Conservation (phyloP, 208 protist species). For the Willaertia magna region DNA sequence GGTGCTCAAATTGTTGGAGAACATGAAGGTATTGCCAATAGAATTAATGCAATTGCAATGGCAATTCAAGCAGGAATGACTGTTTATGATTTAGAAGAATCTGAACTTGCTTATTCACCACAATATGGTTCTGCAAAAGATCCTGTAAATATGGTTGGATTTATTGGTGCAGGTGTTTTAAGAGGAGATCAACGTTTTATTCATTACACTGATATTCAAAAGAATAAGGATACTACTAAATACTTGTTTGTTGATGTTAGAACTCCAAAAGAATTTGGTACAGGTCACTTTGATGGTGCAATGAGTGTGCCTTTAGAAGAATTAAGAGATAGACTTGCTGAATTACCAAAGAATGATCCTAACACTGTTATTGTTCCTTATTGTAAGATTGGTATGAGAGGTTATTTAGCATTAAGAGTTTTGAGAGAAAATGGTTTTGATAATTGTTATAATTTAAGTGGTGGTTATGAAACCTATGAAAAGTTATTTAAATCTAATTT, state of each 20-base stretch:
- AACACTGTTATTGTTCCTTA: background rate
- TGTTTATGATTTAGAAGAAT: conserved; percentile 34
- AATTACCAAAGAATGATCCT: background rate
- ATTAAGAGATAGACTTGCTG: background rate
- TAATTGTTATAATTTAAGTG: background rate
- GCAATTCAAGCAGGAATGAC: conserved; percentile 31
- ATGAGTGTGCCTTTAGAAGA: background rate
- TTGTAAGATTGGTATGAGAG: conserved; percentile 7
- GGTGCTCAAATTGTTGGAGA: conserved; percentile 38
- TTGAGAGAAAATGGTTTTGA: background rate
- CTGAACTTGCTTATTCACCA: conserved; percentile 42
- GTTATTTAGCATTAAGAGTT: background rate
- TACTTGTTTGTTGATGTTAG: background rate
- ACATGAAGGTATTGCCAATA: conserved; percentile 25
- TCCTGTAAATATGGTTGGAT: conserved; percentile 31
- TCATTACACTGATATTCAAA: background rate
- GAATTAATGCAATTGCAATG: conserved; percentile 37
- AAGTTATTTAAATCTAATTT: background rate
- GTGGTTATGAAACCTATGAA: background rate
- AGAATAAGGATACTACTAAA: background rate
- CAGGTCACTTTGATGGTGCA: conserved; percentile 4
- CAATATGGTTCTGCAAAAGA: conserved; percentile 37
- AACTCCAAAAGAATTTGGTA: background rate
- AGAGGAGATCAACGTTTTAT: background rate
- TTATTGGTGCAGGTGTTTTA: background rate